Evolutionary conservation across 2,329 filamentous ascomycete species (phyloP), one percentile per base, ranked within the genome.

Genomic region (Talaromyces sp.): DNA sequence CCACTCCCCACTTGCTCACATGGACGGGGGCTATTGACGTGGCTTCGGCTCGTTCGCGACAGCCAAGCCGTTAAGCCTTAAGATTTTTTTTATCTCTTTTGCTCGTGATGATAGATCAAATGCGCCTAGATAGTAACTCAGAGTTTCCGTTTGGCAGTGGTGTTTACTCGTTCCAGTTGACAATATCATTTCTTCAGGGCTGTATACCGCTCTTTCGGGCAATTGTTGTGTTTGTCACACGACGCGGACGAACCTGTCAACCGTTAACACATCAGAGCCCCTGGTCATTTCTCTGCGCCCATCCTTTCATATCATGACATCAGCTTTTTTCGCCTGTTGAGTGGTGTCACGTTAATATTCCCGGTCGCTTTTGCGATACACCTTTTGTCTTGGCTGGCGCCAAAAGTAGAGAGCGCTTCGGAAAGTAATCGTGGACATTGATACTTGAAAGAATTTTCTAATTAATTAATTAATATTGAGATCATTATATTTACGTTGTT

Each of bases 11-110:
- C 40, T 30, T 51, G 45, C 46, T 61, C 60, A 61, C 56, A 60
- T 57, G 61, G 52, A 46, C 46, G 48, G 10, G 11, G 24, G 37
- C 29, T 19, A 56, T 63, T 61, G 58, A 60, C 61, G 56, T 63
- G 58, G 58, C 60, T 43, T 47, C 43, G 14, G 51, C 57, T 47
- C 35, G 54, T 62, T 60, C 47, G 56, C 45, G 50, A 37, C 40
- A 22, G 33, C 6, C 19, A 27, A 24, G 33, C 17, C 27, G 8
- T 17, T 11, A 10, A 17, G 30, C 36, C 32, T 27, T 27, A 6
- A 16, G 16, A 22, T 35, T 13, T 22, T 16, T 24, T 22, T n/a
- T n/a, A 5, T 3, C n/a, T 30, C 3, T 39, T 6, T 13, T 44
- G 16, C 48, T 42, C 27, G 33, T 51, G 49, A 51, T 10, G 22